Evolutionary conservation across 2,329 filamentous ascomycete genomes (phyloP), one percentile per base, ranked within the genome.

Genomic region (Aspergillus sergii): DNA sequence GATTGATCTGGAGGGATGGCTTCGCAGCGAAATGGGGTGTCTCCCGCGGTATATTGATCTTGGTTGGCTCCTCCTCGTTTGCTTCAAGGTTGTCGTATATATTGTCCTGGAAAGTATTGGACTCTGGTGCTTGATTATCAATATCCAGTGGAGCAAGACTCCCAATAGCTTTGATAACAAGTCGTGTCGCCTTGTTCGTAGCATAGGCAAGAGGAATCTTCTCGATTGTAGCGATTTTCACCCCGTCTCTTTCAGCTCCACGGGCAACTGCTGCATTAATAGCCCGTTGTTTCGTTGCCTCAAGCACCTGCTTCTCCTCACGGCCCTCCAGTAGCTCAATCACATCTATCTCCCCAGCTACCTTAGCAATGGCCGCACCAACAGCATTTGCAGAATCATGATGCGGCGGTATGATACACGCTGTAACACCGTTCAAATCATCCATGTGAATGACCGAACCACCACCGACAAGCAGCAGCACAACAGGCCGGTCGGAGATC

Each of bases 341-440:
- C 21, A 16, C 23, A 16, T 51, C 48, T n/a, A 30, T 28, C 14
- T 19, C 28, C 9, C 26, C 26, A 61, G 84, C 87, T 2, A 89
- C 86, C 45, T 85, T 78, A 1, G 87, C 86, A 62, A 86, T 87
- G 0, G 88, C 87, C 10, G 87, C 88, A 1, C 88, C 88, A 11
- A 90, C 87, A 0, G 88, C 88, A 69, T 90, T 90, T 10, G 88
- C 88, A 1, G 89, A 85, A 3, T 82, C 83, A 54, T 21, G n/a
- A 7, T 21, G n/a, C 0, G 51, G 51, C 16, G 51, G 51, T 0
- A 14, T 39, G n/a, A 36, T 36, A 7, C 19, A 16, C n/a, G 26
- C 11, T 0, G 6, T 1, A 3, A 21, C 51, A 54, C 51, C 30
- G 0, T 23, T 32, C 11, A 54, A n/a, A 9, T 3, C 21, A 6